phyloP scores from a whole-genome alignment of 768 basidiomycete species.

The Suillus lakei region DNA sequence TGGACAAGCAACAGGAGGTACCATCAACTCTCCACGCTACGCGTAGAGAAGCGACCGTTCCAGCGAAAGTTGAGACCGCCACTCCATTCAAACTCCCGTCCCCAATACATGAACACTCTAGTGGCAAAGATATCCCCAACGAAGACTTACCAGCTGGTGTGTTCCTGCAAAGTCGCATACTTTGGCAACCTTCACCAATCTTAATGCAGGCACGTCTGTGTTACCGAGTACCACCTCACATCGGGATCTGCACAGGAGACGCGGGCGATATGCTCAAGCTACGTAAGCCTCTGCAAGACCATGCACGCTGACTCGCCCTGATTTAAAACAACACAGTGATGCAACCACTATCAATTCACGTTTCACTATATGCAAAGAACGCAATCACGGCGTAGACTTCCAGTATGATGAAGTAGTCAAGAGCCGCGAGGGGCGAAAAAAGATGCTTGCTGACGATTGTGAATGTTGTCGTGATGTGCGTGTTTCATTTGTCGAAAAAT shows the following conservation, averaged over 20 bases:
- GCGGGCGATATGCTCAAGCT: constrained; percentile 59
- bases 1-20: neutral
- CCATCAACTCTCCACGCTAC: neutral
- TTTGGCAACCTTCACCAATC: neutral
- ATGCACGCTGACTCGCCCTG: constrained; percentile 1
- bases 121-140: neutral
- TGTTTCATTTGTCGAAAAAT: constrained; percentile 8
- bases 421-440: constrained; percentile 60
- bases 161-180: neutral
- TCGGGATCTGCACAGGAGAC: constrained; percentile 48
- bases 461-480: constrained; percentile 80
- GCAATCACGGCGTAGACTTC: constrained; percentile 67
- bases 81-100: neutral
- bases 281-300: constrained; percentile 31
- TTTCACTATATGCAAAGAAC: constrained; percentile 67
- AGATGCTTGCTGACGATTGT: constrained; percentile 78
- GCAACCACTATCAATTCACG: constrained; percentile 60
- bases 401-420: constrained; percentile 83
- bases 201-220: neutral
- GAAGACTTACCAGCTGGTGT: neutral
- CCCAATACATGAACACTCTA: neutral
- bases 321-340: constrained; percentile 7
- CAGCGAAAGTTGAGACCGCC: neutral
- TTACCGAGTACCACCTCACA: neutral
- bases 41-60: neutral